Evolutionary conservation across 2,329 filamentous ascomycete species (phyloP).

Genomic region (Pleomassaria siparia): DNA sequence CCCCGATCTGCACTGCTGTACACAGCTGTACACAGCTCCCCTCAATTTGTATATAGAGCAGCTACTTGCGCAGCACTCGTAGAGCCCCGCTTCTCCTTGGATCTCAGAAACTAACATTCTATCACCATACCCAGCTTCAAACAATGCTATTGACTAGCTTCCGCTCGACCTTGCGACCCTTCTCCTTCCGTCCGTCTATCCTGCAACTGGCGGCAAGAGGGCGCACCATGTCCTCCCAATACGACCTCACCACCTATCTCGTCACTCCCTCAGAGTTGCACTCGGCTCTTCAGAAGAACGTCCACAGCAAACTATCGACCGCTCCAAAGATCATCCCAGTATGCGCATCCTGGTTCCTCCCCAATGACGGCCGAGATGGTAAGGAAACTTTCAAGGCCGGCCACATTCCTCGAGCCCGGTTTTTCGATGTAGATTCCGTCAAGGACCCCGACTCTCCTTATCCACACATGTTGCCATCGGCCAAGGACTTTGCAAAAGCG

Average conservation of each 20-base stretch:
- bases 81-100: constrained; percentile 7
- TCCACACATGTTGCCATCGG: constrained; percentile 91
- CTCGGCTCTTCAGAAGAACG: constrained; percentile 79
- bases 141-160: constrained; percentile 34
- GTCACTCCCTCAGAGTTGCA: constrained; percentile 82
- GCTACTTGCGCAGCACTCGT: not conserved
- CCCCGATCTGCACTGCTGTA: not conserved
- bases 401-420: constrained; percentile 85
- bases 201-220: constrained; percentile 16
- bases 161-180: constrained; percentile 26
- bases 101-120: constrained; percentile 3
- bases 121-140: constrained; percentile 20
- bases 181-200: constrained; percentile 17
- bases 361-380: constrained; percentile 83
- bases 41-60: constrained; percentile 6
- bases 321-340: constrained; percentile 83
- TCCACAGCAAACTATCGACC: constrained; percentile 75
- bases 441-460: constrained; percentile 87
- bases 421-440: constrained; percentile 93
- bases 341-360: constrained; percentile 94
- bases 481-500: constrained; percentile 78
- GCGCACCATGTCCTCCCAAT: constrained; percentile 37
- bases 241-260: constrained; percentile 73
- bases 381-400: constrained; percentile 77
- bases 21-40: not conserved